Evolutionary conservation across 2,329 filamentous ascomycete species (phyloP).

Genomic region (Elsinoe arachidis): DNA sequence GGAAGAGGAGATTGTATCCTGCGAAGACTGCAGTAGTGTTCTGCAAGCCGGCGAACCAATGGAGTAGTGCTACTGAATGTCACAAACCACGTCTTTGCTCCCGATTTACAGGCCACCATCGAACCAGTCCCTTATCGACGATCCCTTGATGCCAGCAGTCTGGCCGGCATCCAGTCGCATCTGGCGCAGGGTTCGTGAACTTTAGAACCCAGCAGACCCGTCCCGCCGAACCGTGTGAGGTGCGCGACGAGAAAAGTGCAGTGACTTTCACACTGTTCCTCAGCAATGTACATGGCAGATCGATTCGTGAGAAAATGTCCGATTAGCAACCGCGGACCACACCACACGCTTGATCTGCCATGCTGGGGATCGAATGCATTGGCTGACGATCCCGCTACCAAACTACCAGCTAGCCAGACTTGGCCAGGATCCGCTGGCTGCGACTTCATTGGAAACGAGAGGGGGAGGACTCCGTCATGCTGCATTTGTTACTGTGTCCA

Average conservation of each 20-base stretch:
- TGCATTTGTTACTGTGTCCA: background rate
- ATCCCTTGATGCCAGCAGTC: background rate
- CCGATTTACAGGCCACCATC: background rate
- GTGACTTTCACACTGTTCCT: background rate
- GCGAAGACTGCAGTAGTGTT: background rate
- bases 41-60: background rate
- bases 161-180: background rate
- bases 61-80: background rate
- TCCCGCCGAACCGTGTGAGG: too few species aligned
- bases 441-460: background rate
- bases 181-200: slow-evolving; percentile 3
- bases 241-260: too few species aligned
- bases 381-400: background rate
- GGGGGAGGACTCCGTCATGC: background rate
- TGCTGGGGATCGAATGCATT: background rate
- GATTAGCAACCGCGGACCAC: background rate
- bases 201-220: background rate
- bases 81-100: background rate
- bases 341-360: background rate
- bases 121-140: slow-evolving; percentile 1
- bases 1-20: background rate
- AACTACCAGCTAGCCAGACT: background rate
- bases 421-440: background rate
- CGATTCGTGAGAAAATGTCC: background rate
- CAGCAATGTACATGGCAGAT: background rate